Percentiles rank a stretch among this genome's conserved stretches.
Evolutionary conservation across 2,329 filamentous ascomycete species (phyloP).

Genomic region (Penicillium sp.): DNA sequence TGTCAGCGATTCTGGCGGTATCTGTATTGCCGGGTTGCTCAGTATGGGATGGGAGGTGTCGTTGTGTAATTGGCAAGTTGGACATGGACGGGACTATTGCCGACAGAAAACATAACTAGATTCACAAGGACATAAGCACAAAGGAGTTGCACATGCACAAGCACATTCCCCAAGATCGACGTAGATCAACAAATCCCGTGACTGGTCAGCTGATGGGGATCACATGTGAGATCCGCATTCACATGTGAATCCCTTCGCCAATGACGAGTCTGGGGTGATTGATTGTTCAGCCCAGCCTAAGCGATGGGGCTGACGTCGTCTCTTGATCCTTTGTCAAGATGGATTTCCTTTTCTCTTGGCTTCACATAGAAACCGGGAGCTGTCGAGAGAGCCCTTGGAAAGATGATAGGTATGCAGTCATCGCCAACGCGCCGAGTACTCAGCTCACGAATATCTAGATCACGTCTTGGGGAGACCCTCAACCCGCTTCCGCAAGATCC

Average conservation of each 20-base stretch:
- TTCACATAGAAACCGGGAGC: slow-evolving; percentile 4
- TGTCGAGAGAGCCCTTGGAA: slow-evolving; percentile 3
- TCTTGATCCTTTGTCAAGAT: background rate
- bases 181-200: background rate
- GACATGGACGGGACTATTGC: slow-evolving; percentile 76
- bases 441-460: slow-evolving; percentile 52
- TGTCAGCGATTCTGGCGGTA: slow-evolving; percentile 88
- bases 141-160: background rate
- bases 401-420: slow-evolving; percentile 34
- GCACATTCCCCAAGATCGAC: background rate
- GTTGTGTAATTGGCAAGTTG: slow-evolving; percentile 82
- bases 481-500: slow-evolving; percentile 85
- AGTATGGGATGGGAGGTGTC: slow-evolving; percentile 80
- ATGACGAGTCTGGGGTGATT: background rate
- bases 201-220: slow-evolving; percentile 7
- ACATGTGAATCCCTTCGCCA: background rate
- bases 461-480: slow-evolving; percentile 91
- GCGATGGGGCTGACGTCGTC: background rate
- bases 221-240: slow-evolving; percentile 9
- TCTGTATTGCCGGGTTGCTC: slow-evolving; percentile 82
- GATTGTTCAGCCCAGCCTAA: background rate
- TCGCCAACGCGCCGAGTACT: background rate
- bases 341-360: background rate
- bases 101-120: slow-evolving; percentile 37
- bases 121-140: background rate